Base-by-base conservation (phyloP, 495 filamentous ascomycete genomes). In the Podospora sp. region DNA sequence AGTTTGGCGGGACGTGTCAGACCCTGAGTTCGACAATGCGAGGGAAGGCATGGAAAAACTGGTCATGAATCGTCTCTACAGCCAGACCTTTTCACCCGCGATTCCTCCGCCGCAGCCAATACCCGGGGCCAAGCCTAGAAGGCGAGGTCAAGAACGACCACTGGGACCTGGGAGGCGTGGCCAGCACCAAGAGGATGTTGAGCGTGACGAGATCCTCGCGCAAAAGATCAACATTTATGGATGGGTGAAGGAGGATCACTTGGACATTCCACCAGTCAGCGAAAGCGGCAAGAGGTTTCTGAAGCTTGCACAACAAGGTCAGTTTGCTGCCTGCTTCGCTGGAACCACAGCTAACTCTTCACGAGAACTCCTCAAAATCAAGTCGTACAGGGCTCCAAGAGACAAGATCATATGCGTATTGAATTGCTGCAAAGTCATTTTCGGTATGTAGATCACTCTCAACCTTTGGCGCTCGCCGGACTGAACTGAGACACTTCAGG, bases 31-130 rank as follows among this genome's bases (percentile, higher is more conserved):
- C 76, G 95, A 98, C 77, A 97, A 99, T 80, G 96, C 96, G 16
- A 87, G 92, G 69, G 95, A 99, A 80, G 95, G 95, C 29, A 99
- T 99, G 96, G 95, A 99, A 84, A 99, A 99, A 75, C 87, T 99
- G 25, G 95, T 99, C 20, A 99, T 99, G 95, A 99, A 99, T 76
- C 86, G 96, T 62, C 82, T 99, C 6, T 98, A 99, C 75, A 88
- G 90, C 0, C 96, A 99, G 77, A 96, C 96, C 0, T 99, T 99
- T 76, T 96, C 95, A 0, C 94, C 95, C 1, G 91, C 91, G 18
- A 99, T 99, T 59, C 88, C 92, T 5, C 80, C 91, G 7, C 90
- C 92, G 4, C 87, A 90, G 60, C 87, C 91, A n/a, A 85, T 91
- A 59, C 87, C 88, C 3, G 85, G 84, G 11, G 86, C 83, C 52